Evolutionary conservation across 2,329 filamentous ascomycete species (phyloP).

Genomic region (Cladosporium sp.): DNA sequence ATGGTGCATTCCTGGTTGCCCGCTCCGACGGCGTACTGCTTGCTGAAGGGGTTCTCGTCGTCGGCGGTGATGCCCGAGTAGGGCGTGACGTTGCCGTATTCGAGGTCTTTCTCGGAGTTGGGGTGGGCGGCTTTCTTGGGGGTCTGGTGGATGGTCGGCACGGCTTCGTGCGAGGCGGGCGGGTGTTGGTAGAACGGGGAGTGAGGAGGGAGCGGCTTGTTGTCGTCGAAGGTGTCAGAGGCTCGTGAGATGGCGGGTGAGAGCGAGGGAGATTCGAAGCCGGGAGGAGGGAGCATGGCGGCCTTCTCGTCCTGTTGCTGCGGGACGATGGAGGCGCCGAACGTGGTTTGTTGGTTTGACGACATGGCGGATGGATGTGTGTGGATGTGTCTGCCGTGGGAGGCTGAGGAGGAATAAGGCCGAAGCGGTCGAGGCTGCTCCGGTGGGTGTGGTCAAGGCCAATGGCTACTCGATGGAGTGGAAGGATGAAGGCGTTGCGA

Average conservation of each 20-base stretch:
- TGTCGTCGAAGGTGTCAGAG: slow-evolving; percentile 25
- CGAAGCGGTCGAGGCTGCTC: background rate
- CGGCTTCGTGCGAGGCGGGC: slow-evolving; percentile 37
- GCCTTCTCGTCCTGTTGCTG: slow-evolving; percentile 17
- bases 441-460: slow-evolving; percentile 1
- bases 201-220: slow-evolving; percentile 33
- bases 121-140: slow-evolving; percentile 19
- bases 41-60: slow-evolving; percentile 32
- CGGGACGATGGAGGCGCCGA: slow-evolving; percentile 38
- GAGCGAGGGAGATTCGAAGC: slow-evolving; percentile 29
- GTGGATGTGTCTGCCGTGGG: background rate
- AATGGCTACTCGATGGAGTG: slow-evolving; percentile 4
- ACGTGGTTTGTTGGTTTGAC: slow-evolving; percentile 26
- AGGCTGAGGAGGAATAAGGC: background rate
- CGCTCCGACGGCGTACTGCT: slow-evolving; percentile 36
- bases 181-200: slow-evolving; percentile 45
- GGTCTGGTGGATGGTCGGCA: slow-evolving; percentile 15
- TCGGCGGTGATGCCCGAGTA: slow-evolving; percentile 26
- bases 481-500: slow-evolving; percentile 1
- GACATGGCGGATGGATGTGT: background rate
- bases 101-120: slow-evolving; percentile 35
- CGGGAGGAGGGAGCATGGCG: slow-evolving; percentile 26
- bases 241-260: slow-evolving; percentile 28
- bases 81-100: slow-evolving; percentile 24
- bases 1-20: slow-evolving; percentile 45